Evolutionary conservation across 108 stramenopile genomes (phyloP), one percentile per base, ranked within the genome.

Genomic region (Skeletonema grethae): DNA sequence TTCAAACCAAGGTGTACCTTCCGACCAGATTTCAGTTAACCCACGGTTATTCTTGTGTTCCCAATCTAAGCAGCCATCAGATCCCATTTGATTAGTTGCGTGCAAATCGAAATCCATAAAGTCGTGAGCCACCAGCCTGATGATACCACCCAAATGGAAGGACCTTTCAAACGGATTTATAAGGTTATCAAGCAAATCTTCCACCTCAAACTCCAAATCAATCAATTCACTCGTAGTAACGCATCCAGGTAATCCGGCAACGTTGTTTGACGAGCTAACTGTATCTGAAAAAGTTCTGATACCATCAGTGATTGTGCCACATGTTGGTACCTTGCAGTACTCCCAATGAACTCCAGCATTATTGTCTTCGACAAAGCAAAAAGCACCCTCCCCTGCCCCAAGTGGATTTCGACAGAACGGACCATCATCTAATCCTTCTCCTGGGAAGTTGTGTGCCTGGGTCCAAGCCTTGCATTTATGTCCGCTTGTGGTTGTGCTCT

Each of bases 101-200:
- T 69, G 39, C n/a, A 20, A 35, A 60, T 82, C 76, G 56, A 56
- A 60, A 36, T 82, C 80, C 80, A 82, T 82, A 45, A 82, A 78
- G 15, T 82, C 80, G 39, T 82, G 80, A n/a, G 80, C 80, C 15
- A 36, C 70, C 39, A 78, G 16, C 1, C 80, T 71, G 7, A 82
- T 56, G 16, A 82, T 77, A 0, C 72, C 71, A n/a, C 80, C 80
- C 31, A 71, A 66, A 38, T 74, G 73, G 43, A 5, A 22, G 29
- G 31, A 53, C 57, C 32, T 82, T 61, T 11, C n/a, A 11, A 57
- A 82, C 71, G 25, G 75, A 45, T 11, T 71, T 22, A 9, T 0
- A 24, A 58, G 32, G 70, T 61, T 22, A 71, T 63, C 12, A 22
- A 24, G 12, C 41, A 25, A 32, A 32, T 75, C 65, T 31, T 76